phyloP scores from a whole-genome alignment of 2,329 filamentous ascomycete genomes.

The Gnomoniopsis smithogilvyi region DNA sequence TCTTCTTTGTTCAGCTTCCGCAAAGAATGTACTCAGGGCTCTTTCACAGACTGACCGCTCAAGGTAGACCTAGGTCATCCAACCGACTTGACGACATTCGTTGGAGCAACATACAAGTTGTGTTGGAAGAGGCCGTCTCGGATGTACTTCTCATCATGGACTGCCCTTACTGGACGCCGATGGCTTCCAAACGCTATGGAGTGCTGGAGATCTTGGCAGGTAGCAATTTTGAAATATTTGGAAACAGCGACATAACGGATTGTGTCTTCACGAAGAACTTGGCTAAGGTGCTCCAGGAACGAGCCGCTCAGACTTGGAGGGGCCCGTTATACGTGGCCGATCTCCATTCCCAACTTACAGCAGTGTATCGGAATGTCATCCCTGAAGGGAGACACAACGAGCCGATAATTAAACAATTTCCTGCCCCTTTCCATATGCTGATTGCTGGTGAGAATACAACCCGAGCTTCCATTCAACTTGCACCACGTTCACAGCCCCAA shows the following conservation, averaged over 20 bases:
- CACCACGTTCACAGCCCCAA: constrained; percentile 40
- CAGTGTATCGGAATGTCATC: constrained; percentile 49
- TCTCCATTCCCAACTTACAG: constrained; percentile 50
- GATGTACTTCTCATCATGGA: constrained; percentile 59
- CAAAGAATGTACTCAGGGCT: not conserved
- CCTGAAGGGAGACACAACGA: constrained; percentile 46
- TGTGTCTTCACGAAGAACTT: constrained; percentile 51
- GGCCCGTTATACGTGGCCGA: constrained; percentile 47
- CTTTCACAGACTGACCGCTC: no score
- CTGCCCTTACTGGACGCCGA: constrained; percentile 51
- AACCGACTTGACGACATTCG: constrained; percentile 45
- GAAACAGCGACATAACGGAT: constrained; percentile 40
- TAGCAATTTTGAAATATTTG: constrained; percentile 50
- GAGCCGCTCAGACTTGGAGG: constrained; percentile 40
- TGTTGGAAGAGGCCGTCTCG: constrained; percentile 52
- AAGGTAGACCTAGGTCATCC: constrained; percentile 42
- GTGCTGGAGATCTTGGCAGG: constrained; percentile 56
- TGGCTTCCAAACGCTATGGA: constrained; percentile 48
- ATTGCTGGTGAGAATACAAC: constrained; percentile 50
- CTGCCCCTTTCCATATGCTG: constrained; percentile 54
- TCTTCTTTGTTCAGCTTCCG: not conserved
- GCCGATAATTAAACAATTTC: constrained; percentile 45
- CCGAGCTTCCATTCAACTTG: constrained; percentile 52
- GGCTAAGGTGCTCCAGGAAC: constrained; percentile 45
- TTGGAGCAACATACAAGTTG: constrained; percentile 55